phyloP scores from a whole-genome alignment of 78 protist genomes.

The Diacronema lutheri region DNA sequence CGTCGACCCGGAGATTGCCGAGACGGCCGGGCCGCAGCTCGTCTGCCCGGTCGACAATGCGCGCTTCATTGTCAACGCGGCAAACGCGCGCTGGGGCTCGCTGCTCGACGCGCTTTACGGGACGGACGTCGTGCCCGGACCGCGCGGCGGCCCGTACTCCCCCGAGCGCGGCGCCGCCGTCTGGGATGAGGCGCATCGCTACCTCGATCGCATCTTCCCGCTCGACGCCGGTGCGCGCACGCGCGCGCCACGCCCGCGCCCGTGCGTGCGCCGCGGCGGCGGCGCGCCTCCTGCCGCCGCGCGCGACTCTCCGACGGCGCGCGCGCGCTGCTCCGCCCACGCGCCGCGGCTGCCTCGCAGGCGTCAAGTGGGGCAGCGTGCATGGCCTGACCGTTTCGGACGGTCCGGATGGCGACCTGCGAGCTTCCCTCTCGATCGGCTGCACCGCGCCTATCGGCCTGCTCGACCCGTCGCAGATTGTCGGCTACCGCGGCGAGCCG shows the following conservation, averaged over 20 bases:
- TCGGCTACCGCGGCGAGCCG: too few relatives aligned
- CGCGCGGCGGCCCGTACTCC: not conserved
- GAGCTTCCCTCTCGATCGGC: too few relatives aligned
- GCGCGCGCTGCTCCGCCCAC: too few relatives aligned
- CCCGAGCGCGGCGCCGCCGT: conserved; percentile 26
- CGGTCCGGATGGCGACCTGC: too few relatives aligned
- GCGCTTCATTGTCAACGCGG: conserved; percentile 45
- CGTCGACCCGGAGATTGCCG: conserved; percentile 40
- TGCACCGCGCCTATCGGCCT: too few relatives aligned
- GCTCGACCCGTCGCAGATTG: not conserved
- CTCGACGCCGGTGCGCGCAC: conserved; percentile 12
- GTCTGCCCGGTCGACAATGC: conserved; percentile 46
- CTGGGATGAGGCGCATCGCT: not conserved
- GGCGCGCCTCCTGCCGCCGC: too few relatives aligned
- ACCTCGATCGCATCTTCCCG: conserved; percentile 37
- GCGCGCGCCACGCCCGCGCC: too few relatives aligned
- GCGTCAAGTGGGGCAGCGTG: too few relatives aligned
- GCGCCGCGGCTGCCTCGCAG: too few relatives aligned
- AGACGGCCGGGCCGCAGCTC: conserved; percentile 42
- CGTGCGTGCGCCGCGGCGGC: too few relatives aligned
- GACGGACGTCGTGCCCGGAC: conserved; percentile 23
- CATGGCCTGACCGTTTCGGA: too few relatives aligned
- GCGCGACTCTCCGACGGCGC: too few relatives aligned
- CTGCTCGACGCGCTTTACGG: conserved; percentile 59
- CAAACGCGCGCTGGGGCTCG: conserved; percentile 58